These are phyloP conservation scores for Phytomonas sp. DNA, from an alignment of 208 protist genomes.

Conservation along the genomic window DNA sequence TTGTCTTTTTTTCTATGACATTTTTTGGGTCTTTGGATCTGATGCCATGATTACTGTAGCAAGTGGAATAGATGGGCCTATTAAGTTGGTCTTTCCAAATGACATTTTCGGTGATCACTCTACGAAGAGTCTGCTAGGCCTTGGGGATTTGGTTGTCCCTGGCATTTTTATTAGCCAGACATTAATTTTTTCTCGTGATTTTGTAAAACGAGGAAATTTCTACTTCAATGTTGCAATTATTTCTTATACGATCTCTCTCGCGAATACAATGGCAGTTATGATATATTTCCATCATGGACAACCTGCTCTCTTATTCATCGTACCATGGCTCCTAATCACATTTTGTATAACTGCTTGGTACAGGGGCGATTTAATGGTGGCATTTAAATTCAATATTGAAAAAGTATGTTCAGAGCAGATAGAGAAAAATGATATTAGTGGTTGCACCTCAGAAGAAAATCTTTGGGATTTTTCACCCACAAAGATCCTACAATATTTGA, in stretches of 20 bases:
- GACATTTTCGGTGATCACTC: slow-evolving; percentile 61
- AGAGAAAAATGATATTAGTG: background rate
- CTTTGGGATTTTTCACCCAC: background rate
- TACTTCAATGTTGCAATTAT: slow-evolving; percentile 87
- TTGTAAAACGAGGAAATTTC: slow-evolving; percentile 44
- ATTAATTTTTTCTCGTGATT: slow-evolving; percentile 84
- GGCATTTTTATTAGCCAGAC: slow-evolving; percentile 93
- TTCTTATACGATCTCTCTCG: slow-evolving; percentile 86
- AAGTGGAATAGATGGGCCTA: slow-evolving; percentile 91
- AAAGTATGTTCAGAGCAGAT: background rate
- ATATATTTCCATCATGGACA: slow-evolving; percentile 92
- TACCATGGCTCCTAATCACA: slow-evolving; percentile 79
- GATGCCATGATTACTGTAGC: slow-evolving; percentile 95
- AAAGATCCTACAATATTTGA: no score
- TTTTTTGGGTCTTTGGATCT: slow-evolving; percentile 97
- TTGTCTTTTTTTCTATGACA: slow-evolving; percentile 96
- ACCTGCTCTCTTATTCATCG: slow-evolving; percentile 88
- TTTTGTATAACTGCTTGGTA: slow-evolving; percentile 33
- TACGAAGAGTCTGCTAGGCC: slow-evolving; percentile 89
- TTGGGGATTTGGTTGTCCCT: slow-evolving; percentile 96
- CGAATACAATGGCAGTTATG: slow-evolving; percentile 94
- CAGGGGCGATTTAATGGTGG: slow-evolving; percentile 57
- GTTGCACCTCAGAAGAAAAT: background rate
- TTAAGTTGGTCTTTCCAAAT: slow-evolving; percentile 93
- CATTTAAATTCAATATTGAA: slow-evolving; percentile 9